Conservation (phyloP, 768 basidiomycete species). For the Boletus reticulatus region DNA sequence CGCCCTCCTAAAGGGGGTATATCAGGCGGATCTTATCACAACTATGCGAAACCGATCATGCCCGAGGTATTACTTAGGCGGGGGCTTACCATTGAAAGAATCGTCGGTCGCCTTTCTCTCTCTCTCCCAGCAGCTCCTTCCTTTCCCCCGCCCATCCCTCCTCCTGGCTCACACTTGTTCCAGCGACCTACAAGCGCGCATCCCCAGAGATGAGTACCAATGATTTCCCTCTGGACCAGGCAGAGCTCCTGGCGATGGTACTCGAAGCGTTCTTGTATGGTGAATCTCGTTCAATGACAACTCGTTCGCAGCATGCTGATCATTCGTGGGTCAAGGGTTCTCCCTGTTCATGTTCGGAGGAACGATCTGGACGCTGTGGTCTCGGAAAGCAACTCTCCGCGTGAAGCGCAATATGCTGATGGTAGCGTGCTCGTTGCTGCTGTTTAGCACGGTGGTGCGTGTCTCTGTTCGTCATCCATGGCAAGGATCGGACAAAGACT, state of each 20-base stretch:
- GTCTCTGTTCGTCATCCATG: neutral
- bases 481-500: neutral
- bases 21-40: too few relatives aligned
- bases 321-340: slow-evolving; percentile 23
- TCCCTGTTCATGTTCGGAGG: slow-evolving; percentile 36
- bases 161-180: neutral
- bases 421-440: slow-evolving; percentile 26
- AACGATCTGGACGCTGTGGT: slow-evolving; percentile 26
- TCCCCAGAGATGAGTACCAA: neutral
- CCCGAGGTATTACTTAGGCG: neutral
- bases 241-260: slow-evolving; percentile 18
- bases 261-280: slow-evolving; percentile 23
- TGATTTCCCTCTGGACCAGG: slow-evolving; percentile 17
- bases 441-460: slow-evolving; percentile 31
- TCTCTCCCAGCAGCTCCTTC: too few relatives aligned
- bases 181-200: neutral
- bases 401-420: slow-evolving; percentile 23
- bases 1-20: neutral
- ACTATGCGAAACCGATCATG: neutral
- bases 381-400: neutral
- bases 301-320: neutral
- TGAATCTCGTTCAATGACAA: neutral
- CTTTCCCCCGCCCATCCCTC: too few relatives aligned
- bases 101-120: neutral
- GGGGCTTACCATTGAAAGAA: neutral